Evolutionary conservation across 1,284 basidiomycete species (phyloP).

Genomic region (Ustilago hordei): DNA sequence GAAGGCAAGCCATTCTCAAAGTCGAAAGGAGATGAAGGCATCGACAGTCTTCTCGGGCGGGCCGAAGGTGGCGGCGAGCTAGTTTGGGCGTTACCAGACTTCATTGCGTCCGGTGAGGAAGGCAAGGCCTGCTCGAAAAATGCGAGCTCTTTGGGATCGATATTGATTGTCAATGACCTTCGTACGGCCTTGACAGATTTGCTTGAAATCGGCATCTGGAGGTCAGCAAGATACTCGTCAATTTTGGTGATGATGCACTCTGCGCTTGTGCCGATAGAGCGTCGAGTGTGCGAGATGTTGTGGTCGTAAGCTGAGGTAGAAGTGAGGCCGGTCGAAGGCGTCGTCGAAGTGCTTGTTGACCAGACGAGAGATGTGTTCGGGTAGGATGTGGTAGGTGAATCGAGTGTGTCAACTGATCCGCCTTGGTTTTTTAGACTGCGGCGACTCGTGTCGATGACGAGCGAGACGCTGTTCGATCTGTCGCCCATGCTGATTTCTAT

Average conservation of each 20-base stretch:
- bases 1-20: slow-evolving; percentile 9
- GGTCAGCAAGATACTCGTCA: slow-evolving; percentile 39
- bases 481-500: slow-evolving; percentile 7
- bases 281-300: neutral
- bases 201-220: neutral
- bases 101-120: slow-evolving; percentile 5
- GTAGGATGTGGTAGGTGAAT: neutral
- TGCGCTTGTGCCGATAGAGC: neutral
- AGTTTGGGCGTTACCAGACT: neutral
- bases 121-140: slow-evolving; percentile 11
- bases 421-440: neutral
- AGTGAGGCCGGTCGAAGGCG: slow-evolving; percentile 11
- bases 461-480: slow-evolving; percentile 1
- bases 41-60: neutral
- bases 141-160: neutral
- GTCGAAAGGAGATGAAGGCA: slow-evolving; percentile 4
- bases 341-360: slow-evolving; percentile 4
- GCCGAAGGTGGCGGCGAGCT: neutral
- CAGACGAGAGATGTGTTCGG: slow-evolving; percentile 1
- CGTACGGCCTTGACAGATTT: neutral
- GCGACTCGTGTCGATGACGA: slow-evolving; percentile 42
- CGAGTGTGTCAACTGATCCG: neutral
- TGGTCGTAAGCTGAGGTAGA: neutral
- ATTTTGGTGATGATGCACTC: slow-evolving; percentile 37
- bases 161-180: slow-evolving; percentile 10